A percentile compares a stretch with the other conserved stretches of the same genome.
Conservation (phyloP, 139 green algal genomes). For the Picocystis salinarum region DNA sequence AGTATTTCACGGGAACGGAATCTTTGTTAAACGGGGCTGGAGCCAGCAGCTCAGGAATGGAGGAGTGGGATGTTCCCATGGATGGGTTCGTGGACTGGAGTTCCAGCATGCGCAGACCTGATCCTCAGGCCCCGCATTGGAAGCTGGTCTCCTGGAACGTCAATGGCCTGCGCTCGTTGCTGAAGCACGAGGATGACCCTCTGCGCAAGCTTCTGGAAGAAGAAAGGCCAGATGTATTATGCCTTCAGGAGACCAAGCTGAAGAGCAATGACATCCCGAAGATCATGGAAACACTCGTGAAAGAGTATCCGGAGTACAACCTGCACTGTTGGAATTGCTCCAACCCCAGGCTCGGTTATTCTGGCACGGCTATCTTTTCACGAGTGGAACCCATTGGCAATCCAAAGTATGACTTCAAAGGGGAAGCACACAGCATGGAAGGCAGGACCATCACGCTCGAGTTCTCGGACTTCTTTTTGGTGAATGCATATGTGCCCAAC, state of each 20-base stretch:
- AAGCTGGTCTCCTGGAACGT: conserved; percentile 45
- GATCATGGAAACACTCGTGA: too few relatives aligned
- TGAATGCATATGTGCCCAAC: conserved; percentile 19
- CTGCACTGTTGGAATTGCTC: conserved; percentile 33
- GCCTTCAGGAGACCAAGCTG: conserved; percentile 55
- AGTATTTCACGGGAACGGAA: too few relatives aligned
- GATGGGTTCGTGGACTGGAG: not conserved
- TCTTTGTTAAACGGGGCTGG: too few relatives aligned
- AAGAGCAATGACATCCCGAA: conserved; percentile 23
- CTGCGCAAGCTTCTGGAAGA: conserved; percentile 24
- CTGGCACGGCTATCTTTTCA: conserved; percentile 32
- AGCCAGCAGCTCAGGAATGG: too few relatives aligned
- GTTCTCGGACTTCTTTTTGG: conserved; percentile 13
- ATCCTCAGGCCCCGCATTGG: not conserved
- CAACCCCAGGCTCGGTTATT: conserved; percentile 38
- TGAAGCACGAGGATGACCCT: conserved; percentile 29
- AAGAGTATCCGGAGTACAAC: too few relatives aligned
- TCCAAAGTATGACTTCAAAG: not conserved
- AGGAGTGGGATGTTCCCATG: too few relatives aligned
- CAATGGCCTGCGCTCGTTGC: conserved; percentile 29
- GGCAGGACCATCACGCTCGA: conserved; percentile 17
- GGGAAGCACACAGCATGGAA: conserved; percentile 13
- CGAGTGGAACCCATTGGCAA: conserved; percentile 4
- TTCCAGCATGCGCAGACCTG: not conserved
- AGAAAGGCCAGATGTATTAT: conserved; percentile 36